Evolutionary conservation across 192 early-diverging fungal species (phyloP), one percentile per base, ranked within the genome.

Genomic region (Pilaira anomala): DNA sequence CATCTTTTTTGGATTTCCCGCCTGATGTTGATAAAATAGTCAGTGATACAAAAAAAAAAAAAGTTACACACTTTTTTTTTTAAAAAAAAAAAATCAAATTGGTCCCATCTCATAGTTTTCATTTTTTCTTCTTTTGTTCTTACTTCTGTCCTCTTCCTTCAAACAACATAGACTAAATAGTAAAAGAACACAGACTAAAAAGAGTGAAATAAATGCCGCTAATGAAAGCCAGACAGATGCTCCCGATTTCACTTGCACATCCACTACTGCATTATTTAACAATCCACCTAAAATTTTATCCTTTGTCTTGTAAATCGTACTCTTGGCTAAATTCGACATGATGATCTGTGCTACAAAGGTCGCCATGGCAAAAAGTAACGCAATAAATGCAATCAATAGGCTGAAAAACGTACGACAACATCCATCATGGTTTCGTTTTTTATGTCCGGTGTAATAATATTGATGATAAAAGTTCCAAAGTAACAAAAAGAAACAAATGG

Each of bases 81-180:
- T n/a, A n/a, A n/a, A n/a, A 55, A 9, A 8, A 16, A 16, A 21
- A 7, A 28, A 33, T 19, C 28, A 2, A 55, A 55, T 28, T 33
- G n/a, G 53, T 1, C 29, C 53, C 53, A 55, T 55, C 30, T 55
- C 53, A 36, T 55, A 55, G 19, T 16, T 36, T 55, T 55, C 53
- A 30, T 33, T 30, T 29, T 28, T 26, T 16, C 26, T 26, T 9
- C 18, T 8, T 6, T 26, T 19, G 16, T 30, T 26, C n/a, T n/a
- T n/a, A n/a, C n/a, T n/a, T n/a, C n/a, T n/a, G n/a, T n/a, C n/a
- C n/a, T n/a, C n/a, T n/a, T n/a, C n/a, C 18, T 26, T 26, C 11
- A 55, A 13, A 29, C 53, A 55, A 55, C 53, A 55, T 3, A 55
- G 18, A 55, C 53, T 54, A 18, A 54, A 28, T 18, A 55, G 4